phyloP scores from a whole-genome alignment of 2,329 filamentous ascomycete genomes.

The Ramularia endophylla region DNA sequence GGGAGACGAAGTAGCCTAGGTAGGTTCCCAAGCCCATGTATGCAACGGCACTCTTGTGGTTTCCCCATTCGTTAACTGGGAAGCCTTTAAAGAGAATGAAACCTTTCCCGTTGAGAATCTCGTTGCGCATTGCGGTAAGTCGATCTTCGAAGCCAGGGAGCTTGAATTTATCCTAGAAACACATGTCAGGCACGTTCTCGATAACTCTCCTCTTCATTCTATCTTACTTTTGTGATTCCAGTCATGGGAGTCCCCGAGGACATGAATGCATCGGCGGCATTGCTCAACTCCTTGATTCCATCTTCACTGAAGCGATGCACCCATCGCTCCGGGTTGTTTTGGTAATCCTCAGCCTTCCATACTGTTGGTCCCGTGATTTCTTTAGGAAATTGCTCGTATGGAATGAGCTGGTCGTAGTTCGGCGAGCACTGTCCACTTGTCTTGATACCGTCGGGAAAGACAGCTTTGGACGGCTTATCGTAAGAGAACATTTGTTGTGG shows the following conservation, averaged over 20 bases:
- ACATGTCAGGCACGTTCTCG: conserved; percentile 11
- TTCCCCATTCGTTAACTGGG: conserved; percentile 68
- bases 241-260: conserved; percentile 60
- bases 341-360: conserved; percentile 63
- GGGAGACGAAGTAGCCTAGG: conserved; percentile 79
- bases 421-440: conserved; percentile 69
- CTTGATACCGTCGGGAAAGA: conserved; percentile 61
- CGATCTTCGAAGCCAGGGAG: conserved; percentile 53
- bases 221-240: conserved; percentile 53
- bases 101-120: conserved; percentile 74
- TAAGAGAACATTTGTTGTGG: conserved; percentile 12
- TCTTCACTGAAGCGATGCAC: conserved; percentile 61
- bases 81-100: conserved; percentile 87
- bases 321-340: conserved; percentile 61
- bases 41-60: conserved; percentile 71
- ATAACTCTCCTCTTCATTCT: conserved; percentile 26
- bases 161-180: conserved; percentile 50
- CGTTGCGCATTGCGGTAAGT: conserved; percentile 53
- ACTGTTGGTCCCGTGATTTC: conserved; percentile 66
- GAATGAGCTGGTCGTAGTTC: conserved; percentile 55
- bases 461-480: conserved; percentile 36
- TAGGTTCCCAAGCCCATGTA: conserved; percentile 81
- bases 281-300: conserved; percentile 62
- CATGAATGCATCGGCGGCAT: conserved; percentile 65
- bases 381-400: conserved; percentile 65